phyloP scores from a whole-genome alignment of 2,329 filamentous ascomycete genomes.

The Diplocarpon mali region DNA sequence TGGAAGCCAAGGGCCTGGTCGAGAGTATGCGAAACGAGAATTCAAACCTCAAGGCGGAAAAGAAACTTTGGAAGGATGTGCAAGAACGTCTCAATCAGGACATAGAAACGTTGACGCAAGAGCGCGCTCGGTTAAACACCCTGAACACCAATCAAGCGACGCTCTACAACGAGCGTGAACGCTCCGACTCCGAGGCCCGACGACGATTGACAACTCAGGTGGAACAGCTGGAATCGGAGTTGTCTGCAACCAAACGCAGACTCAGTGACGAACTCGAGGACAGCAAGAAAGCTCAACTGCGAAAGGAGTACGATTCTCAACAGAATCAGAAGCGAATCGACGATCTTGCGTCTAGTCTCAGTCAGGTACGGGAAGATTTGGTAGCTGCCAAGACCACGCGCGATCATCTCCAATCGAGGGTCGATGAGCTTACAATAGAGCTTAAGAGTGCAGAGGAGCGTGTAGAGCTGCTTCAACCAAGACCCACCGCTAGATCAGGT shows the following conservation, averaged over 20 bases:
- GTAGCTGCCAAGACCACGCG: slow-evolving; percentile 75
- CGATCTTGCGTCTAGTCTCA: slow-evolving; percentile 70
- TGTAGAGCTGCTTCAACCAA: slow-evolving; percentile 68
- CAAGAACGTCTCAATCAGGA: slow-evolving; percentile 81
- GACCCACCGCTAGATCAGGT: slow-evolving; percentile 53
- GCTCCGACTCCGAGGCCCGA: slow-evolving; percentile 69
- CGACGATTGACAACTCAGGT: slow-evolving; percentile 69
- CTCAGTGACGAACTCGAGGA: slow-evolving; percentile 76
- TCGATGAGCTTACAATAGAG: slow-evolving; percentile 82
- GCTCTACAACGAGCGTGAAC: slow-evolving; percentile 82
- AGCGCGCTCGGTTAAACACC: slow-evolving; percentile 73
- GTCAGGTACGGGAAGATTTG: slow-evolving; percentile 76
- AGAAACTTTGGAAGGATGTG: slow-evolving; percentile 87
- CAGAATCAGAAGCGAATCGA: slow-evolving; percentile 88
- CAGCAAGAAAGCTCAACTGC: slow-evolving; percentile 66
- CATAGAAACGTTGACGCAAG: slow-evolving; percentile 73
- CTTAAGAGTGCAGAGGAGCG: slow-evolving; percentile 84
- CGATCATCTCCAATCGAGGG: slow-evolving; percentile 79
- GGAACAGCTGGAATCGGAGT: slow-evolving; percentile 68
- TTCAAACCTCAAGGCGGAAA: slow-evolving; percentile 88
- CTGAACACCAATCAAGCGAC: slow-evolving; percentile 77
- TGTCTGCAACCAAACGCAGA: slow-evolving; percentile 70
- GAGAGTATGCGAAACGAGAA: slow-evolving; percentile 87
- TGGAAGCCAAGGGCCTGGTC: slow-evolving; percentile 69
- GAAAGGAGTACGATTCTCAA: slow-evolving; percentile 82